Base-by-base conservation (phyloP, 192 early-diverging fungal species). In the Gigaspora rosea region DNA sequence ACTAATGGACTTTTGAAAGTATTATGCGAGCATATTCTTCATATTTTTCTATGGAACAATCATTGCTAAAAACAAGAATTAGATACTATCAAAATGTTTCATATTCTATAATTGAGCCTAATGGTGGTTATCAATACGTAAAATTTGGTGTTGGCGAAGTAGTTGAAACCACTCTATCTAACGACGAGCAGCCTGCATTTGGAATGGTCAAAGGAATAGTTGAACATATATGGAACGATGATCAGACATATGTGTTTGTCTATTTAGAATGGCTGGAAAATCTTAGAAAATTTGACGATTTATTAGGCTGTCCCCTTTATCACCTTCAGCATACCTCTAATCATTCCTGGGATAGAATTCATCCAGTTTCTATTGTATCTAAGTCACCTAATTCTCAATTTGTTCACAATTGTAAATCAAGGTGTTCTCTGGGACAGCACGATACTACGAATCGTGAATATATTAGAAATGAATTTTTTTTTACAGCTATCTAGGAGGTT, bases 281-380 rank as follows among this genome's bases (percentile, higher is more conserved):
- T 58, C 15, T 58, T 58, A 20, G 1, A 58, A 58, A 58, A 58
- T 58, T 7, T 41, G 36, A 41, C 36, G 22, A n/a, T 58, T 58
- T 10, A 16, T 58, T 16, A 4, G 15, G 15, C 15, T 58, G 56
- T n/a, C 1, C 56, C 18, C 7, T 58, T 20, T 58, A 58, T 58
- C 36, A 5, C 36, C 36, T 41, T 5, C 36, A 41, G 5, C 36
- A 59, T 6, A 59, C 22, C 6, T 59, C 0, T 27, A 59, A 27
- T 27, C n/a, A 59, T 59, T 59, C 20, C 58, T 59, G 58, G 20
- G 58, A 59, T 27, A 1, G 58, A 59, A 59, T 59, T 27, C 58
- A 59, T 59, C 58, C 58, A 59, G 27, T 59, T 59, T 59, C n/a
- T 5, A 59, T 59, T 59, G 58, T 59, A 11, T 59, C 58, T 6